phyloP scores from a whole-genome alignment of 495 filamentous ascomycete species.

The Xylaria cubensis region DNA sequence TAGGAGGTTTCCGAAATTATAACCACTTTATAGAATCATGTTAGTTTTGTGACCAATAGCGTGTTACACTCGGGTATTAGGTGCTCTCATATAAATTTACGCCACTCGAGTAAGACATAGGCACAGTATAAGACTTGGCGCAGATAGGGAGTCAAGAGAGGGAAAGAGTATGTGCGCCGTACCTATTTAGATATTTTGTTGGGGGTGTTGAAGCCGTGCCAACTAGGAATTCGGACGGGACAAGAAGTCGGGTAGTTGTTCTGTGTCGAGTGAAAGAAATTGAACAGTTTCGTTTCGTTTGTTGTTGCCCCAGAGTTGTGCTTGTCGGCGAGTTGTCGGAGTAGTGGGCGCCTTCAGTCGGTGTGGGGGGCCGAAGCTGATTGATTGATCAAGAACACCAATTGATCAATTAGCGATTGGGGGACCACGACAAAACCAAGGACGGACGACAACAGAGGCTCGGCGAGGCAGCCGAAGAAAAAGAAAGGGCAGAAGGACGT shows the following conservation, averaged over 20 bases:
- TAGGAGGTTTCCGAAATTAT: slow-evolving; percentile 20
- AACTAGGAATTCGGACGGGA: background rate
- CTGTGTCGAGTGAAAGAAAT: background rate
- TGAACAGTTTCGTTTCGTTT: background rate
- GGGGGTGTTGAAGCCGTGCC: slow-evolving; percentile 23
- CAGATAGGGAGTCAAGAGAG: background rate
- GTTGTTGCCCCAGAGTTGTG: background rate
- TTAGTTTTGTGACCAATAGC: slow-evolving; percentile 14
- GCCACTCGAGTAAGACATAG: background rate
- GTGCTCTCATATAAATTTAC: background rate
- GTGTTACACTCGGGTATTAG: background rate
- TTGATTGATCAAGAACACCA: background rate
- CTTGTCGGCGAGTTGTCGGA: slow-evolving; percentile 21
- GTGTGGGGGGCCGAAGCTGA: slow-evolving; percentile 16
- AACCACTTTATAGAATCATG: background rate
- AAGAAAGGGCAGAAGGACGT: background rate
- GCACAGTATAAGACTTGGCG: background rate
- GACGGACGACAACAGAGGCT: background rate
- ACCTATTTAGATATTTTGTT: slow-evolving; percentile 10
- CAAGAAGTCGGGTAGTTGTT: slow-evolving; percentile 4
- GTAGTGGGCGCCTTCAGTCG: background rate
- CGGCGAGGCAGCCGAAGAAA: background rate
- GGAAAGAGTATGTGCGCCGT: background rate
- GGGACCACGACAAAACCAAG: slow-evolving; percentile 1
- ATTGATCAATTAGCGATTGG: slow-evolving; percentile 10